These are phyloP conservation scores for Dissophora globulifera DNA, from an alignment of 192 early-diverging fungal species.

Conservation along the genomic window DNA sequence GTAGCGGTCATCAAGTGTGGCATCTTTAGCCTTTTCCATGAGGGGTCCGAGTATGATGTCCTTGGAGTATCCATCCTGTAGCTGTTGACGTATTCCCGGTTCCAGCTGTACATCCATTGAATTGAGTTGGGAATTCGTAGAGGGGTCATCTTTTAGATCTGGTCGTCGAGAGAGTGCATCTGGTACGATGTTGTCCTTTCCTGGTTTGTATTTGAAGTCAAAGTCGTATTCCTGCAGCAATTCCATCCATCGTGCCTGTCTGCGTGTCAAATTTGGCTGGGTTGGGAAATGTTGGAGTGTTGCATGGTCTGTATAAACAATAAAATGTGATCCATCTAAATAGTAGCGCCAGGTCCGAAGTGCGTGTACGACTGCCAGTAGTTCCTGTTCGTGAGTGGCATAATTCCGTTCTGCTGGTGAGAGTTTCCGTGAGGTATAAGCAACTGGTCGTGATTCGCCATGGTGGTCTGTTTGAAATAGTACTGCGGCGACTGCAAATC, in stretches of 20 bases:
- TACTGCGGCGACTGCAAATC: slow-evolving; percentile 52
- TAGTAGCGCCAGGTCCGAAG: slow-evolving; percentile 51
- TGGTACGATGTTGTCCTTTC: slow-evolving; percentile 32
- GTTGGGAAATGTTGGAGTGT: slow-evolving; percentile 53
- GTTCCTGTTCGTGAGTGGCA: slow-evolving; percentile 51
- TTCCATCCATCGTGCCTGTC: slow-evolving; percentile 35
- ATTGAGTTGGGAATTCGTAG: background rate
- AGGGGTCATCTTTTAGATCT: background rate
- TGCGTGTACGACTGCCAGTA: slow-evolving; percentile 54
- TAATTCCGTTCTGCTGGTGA: slow-evolving; percentile 39
- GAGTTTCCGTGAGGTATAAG: slow-evolving; percentile 46
- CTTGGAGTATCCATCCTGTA: background rate
- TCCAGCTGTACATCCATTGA: background rate
- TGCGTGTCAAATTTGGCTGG: slow-evolving; percentile 27
- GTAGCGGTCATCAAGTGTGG: background rate
- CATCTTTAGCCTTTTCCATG: background rate
- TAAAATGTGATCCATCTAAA: slow-evolving; percentile 29
- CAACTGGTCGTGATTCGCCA: slow-evolving; percentile 40
- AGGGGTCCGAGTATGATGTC: slow-evolving; percentile 7
- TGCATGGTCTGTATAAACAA: slow-evolving; percentile 54
- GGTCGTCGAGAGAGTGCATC: slow-evolving; percentile 49
- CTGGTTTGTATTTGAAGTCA: slow-evolving; percentile 32
- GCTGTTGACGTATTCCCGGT: background rate
- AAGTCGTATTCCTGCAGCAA: slow-evolving; percentile 25
- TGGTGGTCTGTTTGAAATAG: slow-evolving; percentile 32